These are phyloP conservation scores for Nitzschia inconspicua DNA, from an alignment of 108 stramenopile genomes.

Conservation along the genomic window DNA sequence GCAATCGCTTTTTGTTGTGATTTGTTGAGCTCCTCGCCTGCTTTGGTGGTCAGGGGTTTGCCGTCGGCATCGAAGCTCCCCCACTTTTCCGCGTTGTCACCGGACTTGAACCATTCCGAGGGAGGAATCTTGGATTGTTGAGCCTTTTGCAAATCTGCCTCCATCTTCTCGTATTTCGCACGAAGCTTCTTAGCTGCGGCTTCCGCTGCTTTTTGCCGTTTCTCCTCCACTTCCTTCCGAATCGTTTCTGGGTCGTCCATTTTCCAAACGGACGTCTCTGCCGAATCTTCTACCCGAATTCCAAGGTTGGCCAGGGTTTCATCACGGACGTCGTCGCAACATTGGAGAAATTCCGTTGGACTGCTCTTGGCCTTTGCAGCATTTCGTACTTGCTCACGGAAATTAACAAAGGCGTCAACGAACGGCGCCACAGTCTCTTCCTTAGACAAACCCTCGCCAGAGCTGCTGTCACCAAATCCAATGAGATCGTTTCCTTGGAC, in stretches of 20 bases:
- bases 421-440: constrained; percentile 64
- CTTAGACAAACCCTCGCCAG: constrained; percentile 19
- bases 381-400: constrained; percentile 78
- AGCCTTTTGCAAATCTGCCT: constrained; percentile 20
- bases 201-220: constrained; percentile 51
- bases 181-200: constrained; percentile 48
- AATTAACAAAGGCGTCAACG: constrained; percentile 81
- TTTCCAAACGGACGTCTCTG: constrained; percentile 87
- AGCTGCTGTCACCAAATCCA: constrained; percentile 65
- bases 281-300: constrained; percentile 90
- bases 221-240: constrained; percentile 71
- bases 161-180: constrained; percentile 31
- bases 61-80: constrained; percentile 30
- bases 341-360: constrained; percentile 48
- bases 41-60: constrained; percentile 28
- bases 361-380: constrained; percentile 45
- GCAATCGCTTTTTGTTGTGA: constrained; percentile 37
- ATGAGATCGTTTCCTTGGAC: constrained; percentile 70
- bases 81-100: constrained; percentile 33
- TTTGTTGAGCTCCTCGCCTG: constrained; percentile 28
- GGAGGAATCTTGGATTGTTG: constrained; percentile 11
- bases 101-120: constrained; percentile 34
- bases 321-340: constrained; percentile 92
- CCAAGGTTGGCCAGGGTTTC: constrained; percentile 81
- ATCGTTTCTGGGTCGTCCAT: constrained; percentile 86